phyloP scores from a whole-genome alignment of 345 rosid species.

The Ceriops zippeliana region DNA sequence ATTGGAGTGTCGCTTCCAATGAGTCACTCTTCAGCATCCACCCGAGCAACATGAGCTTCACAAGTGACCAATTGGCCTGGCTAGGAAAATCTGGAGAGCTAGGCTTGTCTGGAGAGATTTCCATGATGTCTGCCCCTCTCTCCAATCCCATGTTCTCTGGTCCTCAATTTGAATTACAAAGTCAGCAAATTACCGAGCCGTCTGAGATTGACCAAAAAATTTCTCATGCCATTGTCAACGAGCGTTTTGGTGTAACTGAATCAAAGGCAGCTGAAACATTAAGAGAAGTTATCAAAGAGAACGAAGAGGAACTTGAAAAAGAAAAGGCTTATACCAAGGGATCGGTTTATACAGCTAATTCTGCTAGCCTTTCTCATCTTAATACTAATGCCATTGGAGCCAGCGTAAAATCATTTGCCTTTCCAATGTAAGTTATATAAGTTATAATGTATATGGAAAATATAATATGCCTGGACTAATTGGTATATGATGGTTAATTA shows the following conservation, averaged over 20 bases:
- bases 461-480: neutral
- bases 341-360: conserved; percentile 6
- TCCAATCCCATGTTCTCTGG: neutral
- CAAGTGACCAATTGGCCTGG: conserved; percentile 30
- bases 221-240: conserved; percentile 11
- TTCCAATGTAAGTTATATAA: conserved; percentile 60
- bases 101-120: neutral
- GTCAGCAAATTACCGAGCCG: conserved; percentile 26
- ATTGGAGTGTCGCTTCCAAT: conserved; percentile 74
- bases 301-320: conserved; percentile 26
- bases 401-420: conserved; percentile 69
- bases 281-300: conserved; percentile 53
- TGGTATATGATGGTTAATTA: neutral
- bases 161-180: conserved; percentile 27
- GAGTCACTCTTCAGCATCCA: conserved; percentile 84
- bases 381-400: conserved; percentile 40
- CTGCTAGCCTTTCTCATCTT: conserved; percentile 25
- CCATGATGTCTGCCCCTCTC: no score
- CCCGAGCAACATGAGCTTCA: conserved; percentile 68
- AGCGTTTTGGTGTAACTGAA: conserved; percentile 39
- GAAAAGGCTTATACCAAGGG: conserved; percentile 4
- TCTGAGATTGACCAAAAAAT: conserved; percentile 26
- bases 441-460: neutral
- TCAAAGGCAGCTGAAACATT: conserved; percentile 54
- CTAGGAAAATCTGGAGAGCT: conserved; percentile 60